Evolutionary conservation across 768 basidiomycete genomes (phyloP).

Genomic region (Phallus indusiatus): DNA sequence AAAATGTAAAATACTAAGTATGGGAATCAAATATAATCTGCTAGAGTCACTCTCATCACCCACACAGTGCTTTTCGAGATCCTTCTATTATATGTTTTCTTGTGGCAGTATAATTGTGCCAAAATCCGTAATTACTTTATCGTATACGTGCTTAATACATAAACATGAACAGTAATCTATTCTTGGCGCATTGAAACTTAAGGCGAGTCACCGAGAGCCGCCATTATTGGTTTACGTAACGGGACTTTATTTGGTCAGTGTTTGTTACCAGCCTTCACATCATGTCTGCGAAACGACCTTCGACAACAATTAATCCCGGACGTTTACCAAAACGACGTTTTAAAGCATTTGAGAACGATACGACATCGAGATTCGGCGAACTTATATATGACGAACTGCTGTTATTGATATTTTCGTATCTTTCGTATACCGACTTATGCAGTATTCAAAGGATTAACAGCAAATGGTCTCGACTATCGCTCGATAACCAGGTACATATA

Average conservation of each 20-base stretch:
- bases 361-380: conserved; percentile 34
- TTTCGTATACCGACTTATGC: conserved; percentile 62
- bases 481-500: conserved; percentile 52
- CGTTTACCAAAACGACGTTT: background rate
- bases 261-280: background rate
- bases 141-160: no score
- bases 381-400: conserved; percentile 69
- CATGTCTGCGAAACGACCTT: background rate
- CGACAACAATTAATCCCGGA: background rate
- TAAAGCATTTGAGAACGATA: background rate
- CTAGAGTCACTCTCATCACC: no score
- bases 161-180: no score
- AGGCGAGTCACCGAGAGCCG: no score
- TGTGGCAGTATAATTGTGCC: no score
- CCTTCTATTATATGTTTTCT: no score
- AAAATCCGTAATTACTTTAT: no score
- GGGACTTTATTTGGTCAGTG: background rate
- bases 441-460: conserved; percentile 48
- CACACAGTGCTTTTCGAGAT: no score
- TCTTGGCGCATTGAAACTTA: no score
- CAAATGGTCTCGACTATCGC: conserved; percentile 58
- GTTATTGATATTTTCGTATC: conserved; percentile 61
- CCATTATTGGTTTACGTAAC: background rate
- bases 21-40: no score
- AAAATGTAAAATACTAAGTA: no score